phyloP scores from a whole-genome alignment of 164 flowering plant species.

The Nymphaea colorata region DNA sequence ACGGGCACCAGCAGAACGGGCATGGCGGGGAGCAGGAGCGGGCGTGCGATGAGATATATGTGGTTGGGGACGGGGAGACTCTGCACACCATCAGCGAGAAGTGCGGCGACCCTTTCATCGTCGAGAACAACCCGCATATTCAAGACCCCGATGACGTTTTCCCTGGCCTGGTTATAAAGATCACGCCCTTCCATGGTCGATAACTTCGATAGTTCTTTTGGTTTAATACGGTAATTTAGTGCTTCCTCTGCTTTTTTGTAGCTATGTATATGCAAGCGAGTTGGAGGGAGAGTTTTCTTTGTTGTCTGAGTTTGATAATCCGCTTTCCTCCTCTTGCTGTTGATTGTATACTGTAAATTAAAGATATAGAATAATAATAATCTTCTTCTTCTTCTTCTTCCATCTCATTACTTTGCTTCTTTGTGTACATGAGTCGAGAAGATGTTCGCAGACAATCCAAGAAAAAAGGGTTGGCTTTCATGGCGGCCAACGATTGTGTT shows the following conservation, averaged over 20 bases:
- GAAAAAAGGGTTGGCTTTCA: too few species aligned
- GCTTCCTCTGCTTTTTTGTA: neutral
- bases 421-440: too few species aligned
- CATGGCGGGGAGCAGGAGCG: neutral
- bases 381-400: too few species aligned
- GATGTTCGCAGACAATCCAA: too few species aligned
- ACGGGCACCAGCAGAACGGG: too few species aligned
- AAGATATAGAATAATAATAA: too few species aligned
- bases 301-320: too few species aligned
- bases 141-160: conserved; percentile 11
- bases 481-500: too few species aligned
- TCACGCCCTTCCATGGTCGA: conserved; percentile 18
- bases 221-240: neutral
- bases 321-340: too few species aligned
- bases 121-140: conserved; percentile 37
- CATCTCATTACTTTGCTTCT: too few species aligned
- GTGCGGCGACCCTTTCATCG: conserved; percentile 38
- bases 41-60: conserved; percentile 35
- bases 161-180: conserved; percentile 34
- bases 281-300: too few species aligned
- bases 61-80: conserved; percentile 37
- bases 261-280: neutral
- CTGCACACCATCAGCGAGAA: conserved; percentile 31
- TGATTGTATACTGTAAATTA: too few species aligned
- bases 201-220: neutral